Evolutionary conservation across 805 yeast genomes (phyloP).

Genomic region (Schwanniomyces sp.): DNA sequence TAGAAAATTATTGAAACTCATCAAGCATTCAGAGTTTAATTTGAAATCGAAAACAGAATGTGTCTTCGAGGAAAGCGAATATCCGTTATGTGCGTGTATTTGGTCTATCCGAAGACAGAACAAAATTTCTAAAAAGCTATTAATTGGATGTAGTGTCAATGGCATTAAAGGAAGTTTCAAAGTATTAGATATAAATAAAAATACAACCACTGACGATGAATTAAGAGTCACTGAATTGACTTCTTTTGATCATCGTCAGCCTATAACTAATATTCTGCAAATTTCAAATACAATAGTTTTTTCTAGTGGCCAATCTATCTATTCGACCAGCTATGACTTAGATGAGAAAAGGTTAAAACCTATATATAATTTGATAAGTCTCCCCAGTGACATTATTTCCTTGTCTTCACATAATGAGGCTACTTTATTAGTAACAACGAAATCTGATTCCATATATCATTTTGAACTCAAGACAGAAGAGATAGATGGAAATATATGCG

Average conservation of each 20-base stretch:
- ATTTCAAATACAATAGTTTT: conserved; percentile 32
- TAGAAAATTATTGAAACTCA: conserved; percentile 22
- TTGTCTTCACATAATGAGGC: conserved; percentile 18
- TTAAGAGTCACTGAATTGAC: conserved; percentile 27
- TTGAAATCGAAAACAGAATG: conserved; percentile 9
- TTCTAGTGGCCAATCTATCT: conserved; percentile 27
- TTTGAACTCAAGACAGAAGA: conserved; percentile 16
- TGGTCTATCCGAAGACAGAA: conserved; percentile 35
- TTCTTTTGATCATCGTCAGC: conserved; percentile 29
- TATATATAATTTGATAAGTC: conserved; percentile 17
- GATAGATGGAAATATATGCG: conserved; percentile 7
- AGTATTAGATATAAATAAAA: conserved; percentile 30
- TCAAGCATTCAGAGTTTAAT: conserved; percentile 23
- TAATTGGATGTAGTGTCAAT: conserved; percentile 26
- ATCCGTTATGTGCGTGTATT: conserved; percentile 29
- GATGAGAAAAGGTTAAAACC: conserved; percentile 33
- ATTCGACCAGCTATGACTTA: conserved; percentile 31
- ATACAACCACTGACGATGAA: conserved; percentile 9
- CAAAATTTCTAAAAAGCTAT: conserved; percentile 32
- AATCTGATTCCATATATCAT: conserved; percentile 32
- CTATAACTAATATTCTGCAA: conserved; percentile 35
- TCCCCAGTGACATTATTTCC: conserved; percentile 31
- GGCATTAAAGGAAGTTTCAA: conserved; percentile 28
- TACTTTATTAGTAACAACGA: conserved; percentile 26
- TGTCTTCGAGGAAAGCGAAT: conserved; percentile 26